Percentiles rank a stretch among this genome's conserved stretches.
phyloP scores from a whole-genome alignment of 331 rosid genomes.

The Malus hybrid region DNA sequence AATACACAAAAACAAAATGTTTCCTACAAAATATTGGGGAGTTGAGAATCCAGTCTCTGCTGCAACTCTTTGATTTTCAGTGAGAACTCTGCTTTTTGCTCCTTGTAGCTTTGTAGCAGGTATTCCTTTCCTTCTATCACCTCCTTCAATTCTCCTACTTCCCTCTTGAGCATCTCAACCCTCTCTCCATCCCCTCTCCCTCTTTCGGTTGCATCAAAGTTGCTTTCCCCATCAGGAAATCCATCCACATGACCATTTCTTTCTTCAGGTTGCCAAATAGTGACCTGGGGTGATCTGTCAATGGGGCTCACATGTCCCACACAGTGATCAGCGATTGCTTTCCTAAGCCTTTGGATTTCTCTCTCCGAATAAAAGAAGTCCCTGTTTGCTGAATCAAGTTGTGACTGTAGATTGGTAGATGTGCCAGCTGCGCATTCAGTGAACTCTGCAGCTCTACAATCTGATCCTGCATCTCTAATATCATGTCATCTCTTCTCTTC shows the following conservation, averaged over 20 bases:
- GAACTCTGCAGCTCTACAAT: constrained; percentile 73
- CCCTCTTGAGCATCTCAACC: constrained; percentile 71
- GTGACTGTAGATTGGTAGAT: constrained; percentile 73
- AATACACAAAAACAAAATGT: constrained; percentile 43
- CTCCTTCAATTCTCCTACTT: constrained; percentile 86
- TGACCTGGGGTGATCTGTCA: constrained; percentile 35
- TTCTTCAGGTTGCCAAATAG: constrained; percentile 39
- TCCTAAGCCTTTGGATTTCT: constrained; percentile 85
- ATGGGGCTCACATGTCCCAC: constrained; percentile 41
- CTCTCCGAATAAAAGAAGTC: constrained; percentile 74
- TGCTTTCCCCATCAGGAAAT: constrained; percentile 42
- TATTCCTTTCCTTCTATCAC: constrained; percentile 85
- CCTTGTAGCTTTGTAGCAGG: constrained; percentile 83
- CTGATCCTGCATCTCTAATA: constrained; percentile 97
- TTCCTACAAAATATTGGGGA: constrained; percentile 86
- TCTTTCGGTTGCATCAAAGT: constrained; percentile 40
- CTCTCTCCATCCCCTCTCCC: constrained; percentile 54
- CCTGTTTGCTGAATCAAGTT: constrained; percentile 67
- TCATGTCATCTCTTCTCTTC: constrained; percentile 94
- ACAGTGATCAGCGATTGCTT: constrained; percentile 91
- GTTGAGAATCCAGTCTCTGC: constrained; percentile 82
- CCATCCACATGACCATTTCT: constrained; percentile 60
- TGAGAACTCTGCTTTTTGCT: constrained; percentile 74
- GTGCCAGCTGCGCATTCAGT: constrained; percentile 57
- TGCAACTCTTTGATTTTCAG: constrained; percentile 77